A percentile compares a stretch with the other conserved stretches of the same genome.
Conservation (phyloP, 2,329 filamentous ascomycete genomes). For the Exophiala oligosperma region DNA sequence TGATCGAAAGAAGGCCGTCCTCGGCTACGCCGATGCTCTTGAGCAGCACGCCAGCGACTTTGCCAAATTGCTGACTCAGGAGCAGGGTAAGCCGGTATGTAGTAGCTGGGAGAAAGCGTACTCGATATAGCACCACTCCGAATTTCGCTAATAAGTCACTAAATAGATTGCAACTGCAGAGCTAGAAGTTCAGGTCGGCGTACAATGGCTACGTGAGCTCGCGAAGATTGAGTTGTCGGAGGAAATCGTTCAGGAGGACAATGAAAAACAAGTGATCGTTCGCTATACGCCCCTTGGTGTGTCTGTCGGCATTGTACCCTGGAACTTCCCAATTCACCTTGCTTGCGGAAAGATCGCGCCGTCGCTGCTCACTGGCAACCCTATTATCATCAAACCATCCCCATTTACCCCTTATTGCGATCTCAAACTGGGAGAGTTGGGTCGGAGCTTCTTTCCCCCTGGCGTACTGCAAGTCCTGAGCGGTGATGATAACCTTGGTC, state of each 20-base stretch:
- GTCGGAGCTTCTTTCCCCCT: constrained; percentile 58
- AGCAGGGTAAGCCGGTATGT: constrained; percentile 42
- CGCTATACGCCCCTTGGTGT: constrained; percentile 42
- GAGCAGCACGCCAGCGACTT: constrained; percentile 39
- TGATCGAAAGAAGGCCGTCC: constrained; percentile 36
- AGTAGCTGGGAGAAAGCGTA: background rate
- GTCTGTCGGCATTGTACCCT: constrained; percentile 58
- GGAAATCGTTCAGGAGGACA: constrained; percentile 25
- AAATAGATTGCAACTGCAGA: constrained; percentile 24
- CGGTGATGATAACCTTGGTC: constrained; percentile 62
- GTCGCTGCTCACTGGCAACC: constrained; percentile 53
- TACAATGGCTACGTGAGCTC: constrained; percentile 21
- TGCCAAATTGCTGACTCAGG: constrained; percentile 41
- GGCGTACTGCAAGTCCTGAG: constrained; percentile 64
- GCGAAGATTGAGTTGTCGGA: constrained; percentile 24
- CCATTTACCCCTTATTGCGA: constrained; percentile 51
- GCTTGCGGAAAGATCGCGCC: constrained; percentile 53
- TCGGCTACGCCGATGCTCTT: constrained; percentile 37
- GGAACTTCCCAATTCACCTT: constrained; percentile 54
- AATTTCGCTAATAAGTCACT: background rate
- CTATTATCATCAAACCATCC: constrained; percentile 60
- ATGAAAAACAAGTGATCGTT: constrained; percentile 28
- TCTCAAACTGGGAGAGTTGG: constrained; percentile 62
- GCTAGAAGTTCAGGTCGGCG: constrained; percentile 18
- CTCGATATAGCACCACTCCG: too few species aligned